These are phyloP conservation scores for Copromyces sp. DNA, from an alignment of 495 filamentous ascomycete species.

Conservation along the genomic window DNA sequence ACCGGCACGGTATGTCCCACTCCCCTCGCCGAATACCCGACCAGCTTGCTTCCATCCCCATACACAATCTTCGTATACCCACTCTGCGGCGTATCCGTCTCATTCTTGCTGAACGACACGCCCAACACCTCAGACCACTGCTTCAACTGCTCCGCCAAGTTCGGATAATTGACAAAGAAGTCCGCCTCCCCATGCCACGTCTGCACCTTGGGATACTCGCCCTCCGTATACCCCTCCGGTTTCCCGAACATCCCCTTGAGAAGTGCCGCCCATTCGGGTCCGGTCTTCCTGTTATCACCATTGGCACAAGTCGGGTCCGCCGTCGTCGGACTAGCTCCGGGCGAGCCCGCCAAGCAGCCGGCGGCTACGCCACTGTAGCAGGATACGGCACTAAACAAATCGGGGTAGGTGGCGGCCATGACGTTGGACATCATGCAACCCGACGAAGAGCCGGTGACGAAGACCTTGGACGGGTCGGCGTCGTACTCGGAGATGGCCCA, in stretches of 20 bases:
- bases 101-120: slow-evolving; percentile 19
- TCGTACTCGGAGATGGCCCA: slow-evolving; percentile 36
- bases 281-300: slow-evolving; percentile 24
- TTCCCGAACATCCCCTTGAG: slow-evolving; percentile 18
- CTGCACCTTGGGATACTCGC: slow-evolving; percentile 30
- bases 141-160: slow-evolving; percentile 38
- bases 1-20: slow-evolving; percentile 41
- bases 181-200: slow-evolving; percentile 28
- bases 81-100: slow-evolving; percentile 23
- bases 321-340: slow-evolving; percentile 23
- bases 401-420: slow-evolving; percentile 27
- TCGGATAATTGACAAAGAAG: slow-evolving; percentile 21
- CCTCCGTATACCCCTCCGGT: slow-evolving; percentile 20
- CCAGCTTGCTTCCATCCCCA: slow-evolving; percentile 30
- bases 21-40: slow-evolving; percentile 32
- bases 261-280: slow-evolving; percentile 22
- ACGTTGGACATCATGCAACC: slow-evolving; percentile 45
- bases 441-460: slow-evolving; percentile 36
- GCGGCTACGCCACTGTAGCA: slow-evolving; percentile 31
- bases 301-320: slow-evolving; percentile 34
- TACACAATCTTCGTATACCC: slow-evolving; percentile 35
- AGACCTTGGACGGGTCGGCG: slow-evolving; percentile 35
- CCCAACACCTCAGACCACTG: slow-evolving; percentile 30
- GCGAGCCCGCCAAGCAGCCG: slow-evolving; percentile 29
- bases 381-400: slow-evolving; percentile 30